phyloP scores from a whole-genome alignment of 495 filamentous ascomycete species.

The Penicillium atrosanguineum region DNA sequence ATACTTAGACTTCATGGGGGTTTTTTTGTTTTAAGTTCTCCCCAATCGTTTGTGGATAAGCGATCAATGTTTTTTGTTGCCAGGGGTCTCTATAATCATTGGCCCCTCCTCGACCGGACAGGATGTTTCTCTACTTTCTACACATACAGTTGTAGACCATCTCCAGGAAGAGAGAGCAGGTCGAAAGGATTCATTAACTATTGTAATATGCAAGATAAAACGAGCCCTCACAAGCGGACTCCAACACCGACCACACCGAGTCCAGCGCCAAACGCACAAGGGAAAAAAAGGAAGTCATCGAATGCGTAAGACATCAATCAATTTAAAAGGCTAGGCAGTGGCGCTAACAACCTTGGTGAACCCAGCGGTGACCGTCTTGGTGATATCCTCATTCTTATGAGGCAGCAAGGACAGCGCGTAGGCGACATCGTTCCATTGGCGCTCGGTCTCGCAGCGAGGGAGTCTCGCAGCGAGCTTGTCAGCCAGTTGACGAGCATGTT shows the following conservation, averaged over 20 bases:
- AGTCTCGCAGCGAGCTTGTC: conserved; percentile 90
- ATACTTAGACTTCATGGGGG: conserved; percentile 21
- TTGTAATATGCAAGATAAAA: conserved; percentile 1
- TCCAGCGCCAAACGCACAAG: conserved; percentile 2
- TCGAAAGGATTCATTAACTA: not conserved
- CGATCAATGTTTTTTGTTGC: conserved; percentile 2
- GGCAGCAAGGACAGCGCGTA: conserved; percentile 85
- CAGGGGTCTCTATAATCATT: not conserved
- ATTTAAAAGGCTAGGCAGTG: conserved; percentile 45
- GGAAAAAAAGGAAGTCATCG: conserved; percentile 18
- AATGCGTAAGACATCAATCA: conserved; percentile 12
- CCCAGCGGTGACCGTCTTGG: conserved; percentile 75
- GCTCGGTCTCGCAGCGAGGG: conserved; percentile 81
- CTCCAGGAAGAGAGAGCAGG: not conserved
- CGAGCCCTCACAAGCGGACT: not conserved
- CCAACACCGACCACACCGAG: conserved; percentile 8
- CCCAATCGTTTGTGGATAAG: conserved; percentile 12
- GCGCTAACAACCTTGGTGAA: conserved; percentile 76
- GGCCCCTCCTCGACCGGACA: conserved; percentile 5
- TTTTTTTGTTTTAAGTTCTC: not conserved
- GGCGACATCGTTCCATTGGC: conserved; percentile 96
- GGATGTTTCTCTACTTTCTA: conserved; percentile 3
- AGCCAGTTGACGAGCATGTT: conserved; percentile 93
- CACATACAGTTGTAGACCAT: not conserved
- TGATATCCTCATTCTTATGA: conserved; percentile 98